Base-by-base conservation (phyloP, 768 basidiomycete species). In the Favolaschia claudopus region DNA sequence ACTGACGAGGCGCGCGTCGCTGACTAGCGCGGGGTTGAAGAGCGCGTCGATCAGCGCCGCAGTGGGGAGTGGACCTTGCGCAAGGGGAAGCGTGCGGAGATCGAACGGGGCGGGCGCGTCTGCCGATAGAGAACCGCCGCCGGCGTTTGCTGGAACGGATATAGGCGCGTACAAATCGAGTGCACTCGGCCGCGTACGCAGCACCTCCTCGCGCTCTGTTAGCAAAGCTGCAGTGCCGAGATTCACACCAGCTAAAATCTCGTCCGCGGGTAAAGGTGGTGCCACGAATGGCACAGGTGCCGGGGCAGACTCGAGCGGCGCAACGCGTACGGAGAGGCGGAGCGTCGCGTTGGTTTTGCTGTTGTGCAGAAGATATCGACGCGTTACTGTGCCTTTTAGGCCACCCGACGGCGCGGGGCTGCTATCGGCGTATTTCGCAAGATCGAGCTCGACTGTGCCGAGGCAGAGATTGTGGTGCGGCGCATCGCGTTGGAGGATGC, bases 291-390 rank as follows among this genome's bases (percentile, higher is more conserved):
- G 58, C 42, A 58, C 49, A 4, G 46, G 31, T 15, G 44, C 9
- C 46, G n/a, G 17, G 28, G 27, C 19, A 48, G 60, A 79, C 47
- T 76, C 82, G 53, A n/a, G n/a, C n/a, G n/a, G n/a, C n/a, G n/a
- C n/a, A n/a, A 87, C 74, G 63, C 82, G 79, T 32, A 91, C 79
- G 5, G 88, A 84, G 9, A 92, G 76, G 85, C 90, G 63, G 44
- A 93, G 77, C 7, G 87, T 89, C 1, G 92, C 90, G 63, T 93
- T 93, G 34, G 86, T 91, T 73, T 89, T 91, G 65, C 88, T 91
- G 65, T 90, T 83, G 44, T 84, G 78, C 6, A 92, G 74, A 7
- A 92, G 78, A 71, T 91, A 90, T 7, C 85, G 78, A 17, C 92
- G 79, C 10, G 85, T 85, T 24, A 91, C 80, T 27, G 71, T 69